A percentile compares a stretch with the other conserved stretches of the same genome.
Evolutionary conservation across 1,284 basidiomycete species (phyloP).

Genomic region (Tranzscheliella williamsii): DNA sequence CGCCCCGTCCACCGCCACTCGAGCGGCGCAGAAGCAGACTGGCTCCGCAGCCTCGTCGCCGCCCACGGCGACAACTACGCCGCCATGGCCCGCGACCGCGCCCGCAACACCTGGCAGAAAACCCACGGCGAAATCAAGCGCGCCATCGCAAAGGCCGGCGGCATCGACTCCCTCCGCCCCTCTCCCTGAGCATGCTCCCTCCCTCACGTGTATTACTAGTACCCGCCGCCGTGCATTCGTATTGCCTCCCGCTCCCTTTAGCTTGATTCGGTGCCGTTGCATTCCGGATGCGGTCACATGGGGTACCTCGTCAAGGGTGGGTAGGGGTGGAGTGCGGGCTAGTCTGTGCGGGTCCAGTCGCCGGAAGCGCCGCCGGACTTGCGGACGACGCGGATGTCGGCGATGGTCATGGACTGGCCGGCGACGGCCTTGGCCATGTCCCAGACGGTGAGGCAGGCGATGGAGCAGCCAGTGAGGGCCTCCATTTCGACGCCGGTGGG

Average conservation of each 20-base stretch:
- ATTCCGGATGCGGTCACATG: too few relatives aligned
- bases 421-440: slow-evolving; percentile 89
- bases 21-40: slow-evolving; percentile 72
- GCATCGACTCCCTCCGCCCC: slow-evolving; percentile 27
- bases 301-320: too few relatives aligned
- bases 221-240: background rate
- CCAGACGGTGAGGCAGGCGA: slow-evolving; percentile 82
- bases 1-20: slow-evolving; percentile 68
- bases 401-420: slow-evolving; percentile 73
- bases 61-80: slow-evolving; percentile 76
- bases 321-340: background rate
- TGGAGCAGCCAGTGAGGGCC: slow-evolving; percentile 78
- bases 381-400: slow-evolving; percentile 69
- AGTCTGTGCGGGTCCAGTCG: slow-evolving; percentile 51
- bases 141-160: slow-evolving; percentile 49
- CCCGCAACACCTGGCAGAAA: slow-evolving; percentile 80
- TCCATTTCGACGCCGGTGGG: slow-evolving; percentile 85
- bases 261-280: too few relatives aligned
- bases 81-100: slow-evolving; percentile 78
- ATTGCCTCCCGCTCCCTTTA: too few relatives aligned
- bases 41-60: slow-evolving; percentile 71
- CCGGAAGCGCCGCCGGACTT: slow-evolving; percentile 79
- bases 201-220: too few relatives aligned
- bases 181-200: too few relatives aligned
- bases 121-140: slow-evolving; percentile 78